Base-by-base conservation (phyloP, 2,329 filamentous ascomycete species). In the Fusarium concolor region DNA sequence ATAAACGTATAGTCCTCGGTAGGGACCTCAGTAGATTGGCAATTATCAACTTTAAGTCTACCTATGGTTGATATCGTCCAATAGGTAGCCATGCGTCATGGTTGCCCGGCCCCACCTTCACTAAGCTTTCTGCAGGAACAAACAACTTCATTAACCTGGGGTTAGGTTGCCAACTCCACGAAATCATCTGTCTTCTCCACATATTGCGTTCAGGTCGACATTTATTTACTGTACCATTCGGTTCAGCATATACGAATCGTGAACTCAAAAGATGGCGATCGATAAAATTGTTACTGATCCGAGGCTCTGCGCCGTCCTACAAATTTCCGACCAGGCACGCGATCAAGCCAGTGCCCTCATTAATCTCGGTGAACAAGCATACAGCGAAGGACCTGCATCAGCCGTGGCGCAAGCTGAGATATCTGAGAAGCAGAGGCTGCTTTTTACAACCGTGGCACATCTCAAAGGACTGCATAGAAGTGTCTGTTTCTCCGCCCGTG, bases 391-490 rank as follows among this genome's bases (percentile, higher is more conserved):
- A 9, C 78, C 82, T 35, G 74, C 81, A 22, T 79, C 82, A 10
- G 77, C 81, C 22, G 82, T 86, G 33, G 82, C 83, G 41, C 84
- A 86, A 70, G 79, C 87, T 28, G 86, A 88, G 59, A 84, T 92
- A 29, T 90, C 90, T 10, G 91, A 89, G 75, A 89, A 92, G 75
- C 93, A 96, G 77, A 96, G 96, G 76, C 83, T 89, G 2, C 87
- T 98, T 5, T 88, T 91, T 71, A 90, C 93, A 56, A 90, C 93
- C 72, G 86, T 97, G 11, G 89, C 92, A 2, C 90, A 92, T 69
- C 85, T 97, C 18, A 92, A 95, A 56, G 92, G 92, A 14, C 84
- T 96, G 28, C 95, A 97, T 77, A 90, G 96, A 28, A 87, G 91
- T 67, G 93, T 94, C 11, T 89, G 94, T 69, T 86, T 97, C 72